These are phyloP conservation scores for Rhizophagus prolifer DNA, from an alignment of 192 early-diverging fungal genomes.

Conservation along the genomic window DNA sequence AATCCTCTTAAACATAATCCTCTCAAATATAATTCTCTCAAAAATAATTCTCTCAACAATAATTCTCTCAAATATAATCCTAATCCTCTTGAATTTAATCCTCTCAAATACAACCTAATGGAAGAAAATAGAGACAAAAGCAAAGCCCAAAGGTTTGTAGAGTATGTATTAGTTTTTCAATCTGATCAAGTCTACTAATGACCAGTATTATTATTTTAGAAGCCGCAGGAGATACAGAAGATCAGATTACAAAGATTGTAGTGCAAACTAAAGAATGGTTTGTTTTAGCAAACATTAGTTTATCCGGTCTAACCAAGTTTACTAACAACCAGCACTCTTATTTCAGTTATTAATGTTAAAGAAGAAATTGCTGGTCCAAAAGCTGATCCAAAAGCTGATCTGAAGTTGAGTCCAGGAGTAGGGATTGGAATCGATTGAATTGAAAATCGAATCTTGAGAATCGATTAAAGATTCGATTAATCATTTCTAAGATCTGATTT, in stretches of 20 bases:
- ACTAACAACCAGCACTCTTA: conserved; percentile 10
- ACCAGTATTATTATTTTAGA: conserved; percentile 26
- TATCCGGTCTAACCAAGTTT: conserved; percentile 27
- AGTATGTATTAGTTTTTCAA: too few species aligned
- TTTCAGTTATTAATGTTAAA: conserved; percentile 13
- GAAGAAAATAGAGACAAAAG: too few species aligned
- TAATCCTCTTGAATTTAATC: not conserved
- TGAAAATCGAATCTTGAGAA: too few species aligned
- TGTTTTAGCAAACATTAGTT: conserved; percentile 26
- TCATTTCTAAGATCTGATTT: too few species aligned
- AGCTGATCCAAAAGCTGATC: not conserved
- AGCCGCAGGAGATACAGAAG: conserved; percentile 9
- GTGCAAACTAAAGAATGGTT: conserved; percentile 25
- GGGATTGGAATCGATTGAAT: too few species aligned
- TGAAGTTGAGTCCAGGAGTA: conserved; percentile 23
- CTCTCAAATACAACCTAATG: conserved; percentile 28
- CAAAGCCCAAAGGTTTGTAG: too few species aligned
- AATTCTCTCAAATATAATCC: too few species aligned
- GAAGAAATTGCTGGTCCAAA: not conserved
- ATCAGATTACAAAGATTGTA: not conserved
- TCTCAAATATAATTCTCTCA: too few species aligned
- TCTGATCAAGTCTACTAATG: not conserved
- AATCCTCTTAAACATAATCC: too few species aligned
- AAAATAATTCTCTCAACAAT: too few species aligned
- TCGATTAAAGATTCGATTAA: too few species aligned